Percentiles rank a stretch among this genome's conserved stretches.
Conservation (phyloP, 257 asterid species). For the Craterostigma plantagineum region DNA sequence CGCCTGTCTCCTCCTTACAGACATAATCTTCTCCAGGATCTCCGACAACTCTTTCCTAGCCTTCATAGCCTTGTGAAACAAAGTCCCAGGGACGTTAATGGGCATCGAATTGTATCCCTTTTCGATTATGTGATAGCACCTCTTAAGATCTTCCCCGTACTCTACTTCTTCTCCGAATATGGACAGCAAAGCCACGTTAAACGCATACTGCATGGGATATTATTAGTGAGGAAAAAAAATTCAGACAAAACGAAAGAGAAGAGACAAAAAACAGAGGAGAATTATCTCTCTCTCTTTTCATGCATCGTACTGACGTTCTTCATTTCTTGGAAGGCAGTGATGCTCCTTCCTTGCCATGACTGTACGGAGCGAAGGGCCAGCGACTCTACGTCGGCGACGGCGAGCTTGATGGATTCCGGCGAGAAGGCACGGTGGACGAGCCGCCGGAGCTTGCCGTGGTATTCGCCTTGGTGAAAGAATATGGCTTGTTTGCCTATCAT, state of each 20-base stretch:
- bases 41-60: slow-evolving; percentile 42
- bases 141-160: slow-evolving; percentile 56
- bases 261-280: too few species aligned
- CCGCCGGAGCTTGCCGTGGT: slow-evolving; percentile 41
- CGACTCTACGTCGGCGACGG: slow-evolving; percentile 32
- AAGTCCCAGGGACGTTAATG: slow-evolving; percentile 46
- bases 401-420: slow-evolving; percentile 44
- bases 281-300: too few species aligned
- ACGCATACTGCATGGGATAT: slow-evolving; percentile 58
- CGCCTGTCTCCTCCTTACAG: slow-evolving; percentile 20
- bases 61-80: slow-evolving; percentile 53
- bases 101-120: slow-evolving; percentile 71
- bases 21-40: slow-evolving; percentile 35
- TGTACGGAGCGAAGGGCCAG: slow-evolving; percentile 18
- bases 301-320: slow-evolving; percentile 47
- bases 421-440: slow-evolving; percentile 55
- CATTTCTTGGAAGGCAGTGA: slow-evolving; percentile 69
- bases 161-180: slow-evolving; percentile 49
- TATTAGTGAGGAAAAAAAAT: too few species aligned
- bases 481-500: slow-evolving; percentile 66
- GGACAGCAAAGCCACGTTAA: slow-evolving; percentile 58
- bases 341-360: slow-evolving; percentile 34
- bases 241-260: too few species aligned
- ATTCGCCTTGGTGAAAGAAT: slow-evolving; percentile 60
- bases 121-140: slow-evolving; percentile 48